Base-by-base conservation (phyloP, 2,329 filamentous ascomycete species). In the Ustulina deusta region DNA sequence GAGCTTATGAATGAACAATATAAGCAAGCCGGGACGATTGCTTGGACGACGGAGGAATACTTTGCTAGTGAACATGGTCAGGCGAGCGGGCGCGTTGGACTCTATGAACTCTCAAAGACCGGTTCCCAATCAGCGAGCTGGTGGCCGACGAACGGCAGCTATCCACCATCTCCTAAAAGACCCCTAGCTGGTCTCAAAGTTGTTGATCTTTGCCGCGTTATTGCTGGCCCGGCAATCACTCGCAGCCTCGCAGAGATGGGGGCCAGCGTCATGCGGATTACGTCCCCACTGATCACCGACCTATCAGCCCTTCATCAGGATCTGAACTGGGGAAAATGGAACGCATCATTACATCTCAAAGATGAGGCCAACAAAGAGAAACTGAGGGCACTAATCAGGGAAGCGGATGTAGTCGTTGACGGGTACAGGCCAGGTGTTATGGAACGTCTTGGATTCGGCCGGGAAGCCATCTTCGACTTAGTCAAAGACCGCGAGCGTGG, bases 241-340 rank as follows among this genome's bases (percentile, higher is more conserved):
- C 79, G 0, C 76, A 81, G 4, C 82, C 6, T 69, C 2, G 66
- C 66, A 3, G 66, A 69, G 58, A 65, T 69, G 62, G 84, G 84
- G 0, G 84, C 84, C 0, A 81, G 79, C 46, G 82, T 85, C 1
- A 80, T 85, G 79, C 74, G 82, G 7, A 74, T 85, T 15, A 83
- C 82, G 0, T 76, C 77, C 0, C 73, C 78, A 1, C 73, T 80
- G 10, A 61, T 84, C 4, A 76, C 80, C 0, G 83, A 85, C 57
- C 72, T 83, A 62, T 79, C 79, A 0, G 55, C 60, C 0, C 57
- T 85, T 17, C 82, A 84, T 52, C 75, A 77, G 2, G 84, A 86
- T 63, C 74, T 86, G 1, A 85, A 81, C 69, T 82, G 80, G 77
- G 85, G 85, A 2, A 87, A 87, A 69, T 82, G 83, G 66, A 79